A percentile compares a stretch with the other conserved stretches of the same genome.
phyloP scores from a whole-genome alignment of 805 yeast genomes.

The Zygosaccharomyces lentus region DNA sequence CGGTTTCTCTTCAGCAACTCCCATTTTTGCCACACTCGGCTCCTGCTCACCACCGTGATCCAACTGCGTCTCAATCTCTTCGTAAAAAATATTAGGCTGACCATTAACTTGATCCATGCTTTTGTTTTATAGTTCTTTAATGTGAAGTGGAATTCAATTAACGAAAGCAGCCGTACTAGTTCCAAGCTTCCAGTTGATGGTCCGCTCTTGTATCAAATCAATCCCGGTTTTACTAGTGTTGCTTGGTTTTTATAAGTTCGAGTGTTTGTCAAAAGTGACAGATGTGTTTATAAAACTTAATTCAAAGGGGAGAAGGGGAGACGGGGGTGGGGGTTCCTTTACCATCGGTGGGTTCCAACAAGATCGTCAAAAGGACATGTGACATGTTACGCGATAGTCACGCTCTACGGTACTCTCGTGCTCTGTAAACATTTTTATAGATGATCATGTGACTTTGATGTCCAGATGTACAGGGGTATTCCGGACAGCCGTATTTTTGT shows the following conservation, averaged over 20 bases:
- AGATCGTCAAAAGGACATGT: not conserved
- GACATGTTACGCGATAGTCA: not conserved
- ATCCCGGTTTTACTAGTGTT: not conserved
- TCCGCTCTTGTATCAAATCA: not conserved
- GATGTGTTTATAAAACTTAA: not conserved
- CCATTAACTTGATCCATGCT: slow-evolving; percentile 4
- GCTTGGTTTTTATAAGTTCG: not conserved
- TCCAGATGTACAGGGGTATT: no score
- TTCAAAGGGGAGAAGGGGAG: slow-evolving; percentile 4
- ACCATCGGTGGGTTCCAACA: not conserved
- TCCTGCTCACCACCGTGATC: not conserved
- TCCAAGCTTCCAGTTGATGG: not conserved
- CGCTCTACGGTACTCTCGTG: not conserved
- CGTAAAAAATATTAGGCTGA: not conserved
- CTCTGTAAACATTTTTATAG: no score
- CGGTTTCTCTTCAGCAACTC: not conserved
- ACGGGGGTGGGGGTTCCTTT: not conserved
- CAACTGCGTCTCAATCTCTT: not conserved
- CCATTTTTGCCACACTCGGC: not conserved
- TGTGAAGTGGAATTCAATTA: not conserved
- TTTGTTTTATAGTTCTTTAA: not conserved
- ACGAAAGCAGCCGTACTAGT: not conserved
- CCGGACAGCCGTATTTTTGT: no score
- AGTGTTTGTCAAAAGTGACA: not conserved
- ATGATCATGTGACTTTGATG: no score